Evolutionary conservation across 768 basidiomycete species (phyloP), one percentile per base, ranked within the genome.

Genomic region (Pisolithus tinctorius): DNA sequence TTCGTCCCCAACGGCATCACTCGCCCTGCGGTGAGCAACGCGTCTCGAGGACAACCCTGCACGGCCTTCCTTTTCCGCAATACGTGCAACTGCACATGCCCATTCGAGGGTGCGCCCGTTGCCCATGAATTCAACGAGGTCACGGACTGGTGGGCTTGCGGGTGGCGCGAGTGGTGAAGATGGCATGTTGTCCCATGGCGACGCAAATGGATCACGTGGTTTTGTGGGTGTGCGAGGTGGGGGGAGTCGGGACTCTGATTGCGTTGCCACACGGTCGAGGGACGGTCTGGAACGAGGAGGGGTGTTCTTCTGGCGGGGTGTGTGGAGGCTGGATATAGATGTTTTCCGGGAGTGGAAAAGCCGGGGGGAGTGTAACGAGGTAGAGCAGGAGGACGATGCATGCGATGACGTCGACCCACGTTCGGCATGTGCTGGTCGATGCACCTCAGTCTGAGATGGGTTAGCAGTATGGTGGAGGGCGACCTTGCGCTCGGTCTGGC

Each of bases 401-500:
- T 51, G 47, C 46, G 61, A 65, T 5, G 63, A 66, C 55, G 41
- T 48, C 23, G 55, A 23, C 16, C 26, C 31, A 3, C 30, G 43
- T 10, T 43, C 36, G n/a, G 58, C 53, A 0, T 49, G 48, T 20
- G 48, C 29, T 8, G 29, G 30, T 6, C 60, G 60, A 36, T 63
- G 54, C 2, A 14, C 41, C 7, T 67, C 62, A 20, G 37, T 13
- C 17, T 56, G 45, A 34, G 62, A 52, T 7, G 60, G 55, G 6
- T n/a, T 56, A 1, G 56, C 55, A 11, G 66, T 67, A 49, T 69
- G 74, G 55, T 71, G 68, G 44, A 77, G 67, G 25, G 79, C 77
- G 26, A 74, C 72, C 59, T 78, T 78, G 59, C 81, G 79, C 57
- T 82, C 81, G 38, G 79, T 69, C 54, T 67, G 65, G 11, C 65